phyloP scores from a whole-genome alignment of 345 rosid genomes.

The Lepidium sativum region DNA sequence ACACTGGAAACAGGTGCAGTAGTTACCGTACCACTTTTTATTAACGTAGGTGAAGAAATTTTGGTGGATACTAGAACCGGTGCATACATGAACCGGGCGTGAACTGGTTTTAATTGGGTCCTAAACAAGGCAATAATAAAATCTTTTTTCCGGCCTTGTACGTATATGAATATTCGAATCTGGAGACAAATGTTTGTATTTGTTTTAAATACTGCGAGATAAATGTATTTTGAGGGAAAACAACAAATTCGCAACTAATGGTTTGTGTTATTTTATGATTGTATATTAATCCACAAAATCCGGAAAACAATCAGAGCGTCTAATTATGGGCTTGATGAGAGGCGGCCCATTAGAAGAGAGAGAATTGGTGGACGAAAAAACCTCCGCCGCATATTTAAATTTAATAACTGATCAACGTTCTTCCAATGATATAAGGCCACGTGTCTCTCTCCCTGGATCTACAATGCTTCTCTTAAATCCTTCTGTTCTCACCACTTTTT shows the following conservation, averaged over 20 bases:
- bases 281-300: neutral
- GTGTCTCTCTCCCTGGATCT: constrained; percentile 13
- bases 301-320: neutral
- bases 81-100: constrained; percentile 73
- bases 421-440: constrained; percentile 5
- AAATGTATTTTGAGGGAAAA: neutral
- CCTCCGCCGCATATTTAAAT: constrained; percentile 27
- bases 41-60: constrained; percentile 62
- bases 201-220: neutral
- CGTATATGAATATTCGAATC: neutral
- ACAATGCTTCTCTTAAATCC: constrained; percentile 4
- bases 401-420: constrained; percentile 9
- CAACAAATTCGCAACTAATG: neutral
- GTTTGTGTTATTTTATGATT: too few relatives aligned
- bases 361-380: constrained; percentile 1
- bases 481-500: neutral
- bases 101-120: neutral
- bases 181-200: neutral
- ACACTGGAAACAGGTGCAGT: constrained; percentile 83
- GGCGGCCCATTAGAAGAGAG: constrained; percentile 5
- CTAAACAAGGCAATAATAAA: neutral
- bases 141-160: neutral
- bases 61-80: constrained; percentile 90
- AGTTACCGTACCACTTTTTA: constrained; percentile 72
- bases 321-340: constrained; percentile 3